phyloP scores from a whole-genome alignment of 108 stramenopile genomes.

The Nitzschia sp. region DNA sequence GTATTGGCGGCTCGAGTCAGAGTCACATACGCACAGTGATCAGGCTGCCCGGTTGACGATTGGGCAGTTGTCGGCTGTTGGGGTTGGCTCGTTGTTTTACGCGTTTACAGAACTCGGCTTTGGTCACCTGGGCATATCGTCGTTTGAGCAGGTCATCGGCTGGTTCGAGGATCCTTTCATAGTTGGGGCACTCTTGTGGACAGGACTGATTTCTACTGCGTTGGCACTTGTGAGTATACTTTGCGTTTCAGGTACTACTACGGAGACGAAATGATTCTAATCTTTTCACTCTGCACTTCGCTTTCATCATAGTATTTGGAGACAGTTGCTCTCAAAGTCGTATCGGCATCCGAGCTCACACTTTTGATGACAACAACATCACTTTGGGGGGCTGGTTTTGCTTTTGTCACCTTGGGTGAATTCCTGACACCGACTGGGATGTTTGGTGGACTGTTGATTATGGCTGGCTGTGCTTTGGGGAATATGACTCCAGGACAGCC shows the following conservation, averaged over 20 bases:
- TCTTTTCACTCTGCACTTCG: background rate
- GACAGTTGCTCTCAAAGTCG: constrained; percentile 54
- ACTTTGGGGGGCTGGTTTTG: constrained; percentile 69
- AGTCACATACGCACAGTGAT: constrained; percentile 27
- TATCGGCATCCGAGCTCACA: constrained; percentile 68
- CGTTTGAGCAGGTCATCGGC: background rate
- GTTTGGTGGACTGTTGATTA: constrained; percentile 37
- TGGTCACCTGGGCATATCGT: background rate
- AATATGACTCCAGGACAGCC: background rate
- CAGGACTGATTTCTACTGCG: constrained; percentile 68
- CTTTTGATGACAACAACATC: constrained; percentile 73
- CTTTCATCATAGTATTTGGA: constrained; percentile 38
- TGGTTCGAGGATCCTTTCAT: constrained; percentile 38
- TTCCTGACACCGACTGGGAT: constrained; percentile 28
- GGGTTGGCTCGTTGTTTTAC: constrained; percentile 20
- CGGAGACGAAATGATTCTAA: too few relatives aligned
- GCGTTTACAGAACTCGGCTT: constrained; percentile 6
- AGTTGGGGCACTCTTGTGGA: constrained; percentile 49
- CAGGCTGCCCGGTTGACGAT: constrained; percentile 53
- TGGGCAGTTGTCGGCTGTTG: constrained; percentile 55
- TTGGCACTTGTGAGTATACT: constrained; percentile 32
- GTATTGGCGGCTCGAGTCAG: constrained; percentile 60
- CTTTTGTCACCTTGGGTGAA: constrained; percentile 55
- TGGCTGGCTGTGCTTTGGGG: constrained; percentile 30
- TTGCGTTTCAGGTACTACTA: background rate